Conservation (phyloP, 1,284 basidiomycete species). For the Mycosarcoma maydis region DNA sequence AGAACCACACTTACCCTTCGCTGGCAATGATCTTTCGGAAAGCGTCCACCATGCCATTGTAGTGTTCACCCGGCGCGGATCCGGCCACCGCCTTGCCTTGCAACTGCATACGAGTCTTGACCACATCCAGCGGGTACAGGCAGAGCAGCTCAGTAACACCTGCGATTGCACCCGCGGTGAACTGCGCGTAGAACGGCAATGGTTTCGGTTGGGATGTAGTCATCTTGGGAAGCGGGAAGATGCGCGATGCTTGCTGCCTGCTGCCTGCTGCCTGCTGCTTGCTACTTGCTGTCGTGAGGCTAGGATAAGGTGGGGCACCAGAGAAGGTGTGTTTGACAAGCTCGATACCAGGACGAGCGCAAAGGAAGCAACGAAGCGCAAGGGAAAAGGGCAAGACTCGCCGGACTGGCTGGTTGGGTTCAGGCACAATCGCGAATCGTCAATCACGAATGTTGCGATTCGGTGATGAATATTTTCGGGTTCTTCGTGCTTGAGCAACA, state of each 20-base stretch:
- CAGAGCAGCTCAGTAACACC: conserved; percentile 84
- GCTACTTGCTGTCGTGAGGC: no score
- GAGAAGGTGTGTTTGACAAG: background rate
- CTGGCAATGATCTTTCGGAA: conserved; percentile 80
- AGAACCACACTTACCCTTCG: conserved; percentile 87
- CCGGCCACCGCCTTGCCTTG: conserved; percentile 77
- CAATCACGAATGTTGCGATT: no score
- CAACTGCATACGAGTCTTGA: conserved; percentile 98
- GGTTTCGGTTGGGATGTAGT: conserved; percentile 33
- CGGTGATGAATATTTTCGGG: no score
- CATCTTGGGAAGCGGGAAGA: no score
- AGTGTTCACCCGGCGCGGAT: conserved; percentile 55
- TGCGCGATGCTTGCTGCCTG: no score
- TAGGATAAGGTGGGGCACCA: background rate
- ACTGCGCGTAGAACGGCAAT: conserved; percentile 85
- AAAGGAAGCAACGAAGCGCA: background rate
- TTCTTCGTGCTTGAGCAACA: no score
- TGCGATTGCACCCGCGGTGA: conserved; percentile 88
- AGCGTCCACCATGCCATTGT: conserved; percentile 79
- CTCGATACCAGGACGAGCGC: background rate
- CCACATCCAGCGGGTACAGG: conserved; percentile 80
- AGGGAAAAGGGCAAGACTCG: no score
- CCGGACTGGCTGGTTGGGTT: no score
- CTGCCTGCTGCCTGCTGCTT: no score
- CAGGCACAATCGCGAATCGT: no score